phyloP scores from a whole-genome alignment of 2,329 filamentous ascomycete species.

The Daldinia eschscholtzii region DNA sequence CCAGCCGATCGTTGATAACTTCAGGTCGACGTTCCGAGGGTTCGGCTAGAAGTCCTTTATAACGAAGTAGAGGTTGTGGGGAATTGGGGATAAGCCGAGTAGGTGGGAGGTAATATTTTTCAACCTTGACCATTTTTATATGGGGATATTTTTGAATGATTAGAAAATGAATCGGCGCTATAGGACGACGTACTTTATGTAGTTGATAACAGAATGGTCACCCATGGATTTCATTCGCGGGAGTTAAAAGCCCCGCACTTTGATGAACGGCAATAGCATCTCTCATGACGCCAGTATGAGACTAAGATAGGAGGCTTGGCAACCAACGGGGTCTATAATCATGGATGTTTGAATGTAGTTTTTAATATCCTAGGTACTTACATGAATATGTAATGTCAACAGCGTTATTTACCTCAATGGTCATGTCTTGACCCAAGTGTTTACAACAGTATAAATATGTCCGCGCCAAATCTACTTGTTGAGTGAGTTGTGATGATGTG shows the following conservation, averaged over 20 bases:
- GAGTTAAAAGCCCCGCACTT: not conserved
- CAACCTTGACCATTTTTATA: not conserved
- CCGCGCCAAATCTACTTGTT: too few relatives aligned
- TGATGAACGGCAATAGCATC: not conserved
- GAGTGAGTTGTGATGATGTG: too few relatives aligned
- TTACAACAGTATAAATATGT: too few relatives aligned
- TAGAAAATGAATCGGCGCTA: not conserved
- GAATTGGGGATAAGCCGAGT: conserved; percentile 3
- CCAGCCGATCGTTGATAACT: not conserved
- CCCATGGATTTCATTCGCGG: not conserved
- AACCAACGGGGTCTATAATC: not conserved
- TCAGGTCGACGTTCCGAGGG: not conserved
- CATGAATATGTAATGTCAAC: too few relatives aligned
- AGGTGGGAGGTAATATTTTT: conserved; percentile 1
- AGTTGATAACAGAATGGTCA: not conserved
- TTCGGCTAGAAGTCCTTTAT: not conserved
- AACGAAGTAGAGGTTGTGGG: not conserved
- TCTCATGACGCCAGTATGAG: not conserved
- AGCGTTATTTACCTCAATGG: too few relatives aligned
- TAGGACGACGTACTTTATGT: not conserved
- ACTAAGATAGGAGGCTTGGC: not conserved
- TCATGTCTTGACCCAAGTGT: too few relatives aligned
- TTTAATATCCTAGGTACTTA: too few relatives aligned
- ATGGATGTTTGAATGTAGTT: too few relatives aligned
- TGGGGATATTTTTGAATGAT: not conserved